Evolutionary conservation across 176 grass and related monocot genomes (phyloP).

Genomic region (Lolium perenne): DNA sequence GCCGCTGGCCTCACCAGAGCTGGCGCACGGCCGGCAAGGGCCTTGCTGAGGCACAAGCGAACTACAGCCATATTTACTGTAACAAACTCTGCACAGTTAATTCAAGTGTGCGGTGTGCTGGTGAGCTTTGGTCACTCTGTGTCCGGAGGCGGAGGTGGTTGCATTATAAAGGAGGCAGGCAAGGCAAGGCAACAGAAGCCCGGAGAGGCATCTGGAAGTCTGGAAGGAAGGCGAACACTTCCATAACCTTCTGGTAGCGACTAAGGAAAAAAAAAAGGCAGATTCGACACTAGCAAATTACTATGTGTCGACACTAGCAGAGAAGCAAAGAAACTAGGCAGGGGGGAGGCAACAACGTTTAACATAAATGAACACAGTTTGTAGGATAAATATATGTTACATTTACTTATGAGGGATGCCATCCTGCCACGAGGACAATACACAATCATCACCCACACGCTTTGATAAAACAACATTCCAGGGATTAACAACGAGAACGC

Average conservation of each 20-base stretch:
- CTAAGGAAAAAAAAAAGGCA: background rate
- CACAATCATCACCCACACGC: slow-evolving; percentile 43
- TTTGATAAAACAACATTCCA: slow-evolving; percentile 31
- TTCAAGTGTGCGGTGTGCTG: too few relatives aligned
- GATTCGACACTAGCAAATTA: background rate
- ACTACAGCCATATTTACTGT: slow-evolving; percentile 41
- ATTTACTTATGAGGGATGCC: slow-evolving; percentile 44
- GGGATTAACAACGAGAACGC: background rate
- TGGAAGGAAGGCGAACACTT: background rate
- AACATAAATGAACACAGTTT: slow-evolving; percentile 22
- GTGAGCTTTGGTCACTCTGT: background rate
- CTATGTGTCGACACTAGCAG: too few relatives aligned
- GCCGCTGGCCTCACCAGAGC: slow-evolving; percentile 25
- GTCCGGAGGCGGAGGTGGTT: background rate
- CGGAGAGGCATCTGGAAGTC: slow-evolving; percentile 40
- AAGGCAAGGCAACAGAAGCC: background rate
- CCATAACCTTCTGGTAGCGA: slow-evolving; percentile 38
- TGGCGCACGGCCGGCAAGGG: slow-evolving; percentile 8
- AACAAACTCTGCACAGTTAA: background rate
- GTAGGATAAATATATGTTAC: slow-evolving; percentile 37
- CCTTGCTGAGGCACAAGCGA: slow-evolving; percentile 38
- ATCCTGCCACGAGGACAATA: slow-evolving; percentile 38
- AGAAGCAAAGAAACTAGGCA: background rate
- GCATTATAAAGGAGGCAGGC: slow-evolving; percentile 14
- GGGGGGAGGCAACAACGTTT: background rate